phyloP scores from a whole-genome alignment of 164 flowering plant genomes.

The Hamamelis virginiana region DNA sequence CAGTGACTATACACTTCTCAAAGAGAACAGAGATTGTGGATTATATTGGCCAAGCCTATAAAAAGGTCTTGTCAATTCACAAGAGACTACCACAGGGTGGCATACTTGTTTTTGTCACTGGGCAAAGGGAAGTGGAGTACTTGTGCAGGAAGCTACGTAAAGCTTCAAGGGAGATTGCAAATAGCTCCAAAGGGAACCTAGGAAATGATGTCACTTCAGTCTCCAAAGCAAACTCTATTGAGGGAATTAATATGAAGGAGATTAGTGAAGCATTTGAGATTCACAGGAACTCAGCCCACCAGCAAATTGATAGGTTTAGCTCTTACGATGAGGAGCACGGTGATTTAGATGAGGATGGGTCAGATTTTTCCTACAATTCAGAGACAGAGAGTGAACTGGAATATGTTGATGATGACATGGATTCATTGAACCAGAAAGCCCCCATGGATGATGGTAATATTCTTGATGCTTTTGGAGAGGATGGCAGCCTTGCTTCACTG shows the following conservation, averaged over 20 bases:
- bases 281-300: conserved; percentile 25
- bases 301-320: conserved; percentile 55
- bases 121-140: conserved; percentile 93
- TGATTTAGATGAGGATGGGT: conserved; percentile 41
- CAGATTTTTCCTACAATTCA: conserved; percentile 44
- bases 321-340: conserved; percentile 49
- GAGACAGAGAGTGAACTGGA: conserved; percentile 67
- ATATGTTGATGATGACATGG: conserved; percentile 31
- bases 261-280: conserved; percentile 76
- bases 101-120: conserved; percentile 93
- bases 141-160: conserved; percentile 71
- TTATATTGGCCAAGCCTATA: conserved; percentile 89
- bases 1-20: conserved; percentile 77
- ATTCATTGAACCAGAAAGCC: conserved; percentile 15
- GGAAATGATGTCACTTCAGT: conserved; percentile 24
- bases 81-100: conserved; percentile 89
- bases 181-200: conserved; percentile 16
- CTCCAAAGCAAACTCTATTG: conserved; percentile 26
- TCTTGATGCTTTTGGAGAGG: conserved; percentile 39
- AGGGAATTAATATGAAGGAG: conserved; percentile 54
- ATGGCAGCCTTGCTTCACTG: conserved; percentile 52
- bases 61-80: conserved; percentile 84
- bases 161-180: conserved; percentile 52
- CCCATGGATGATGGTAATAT: conserved; percentile 23
- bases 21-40: conserved; percentile 83